Percentiles rank a stretch among this genome's conserved stretches.
phyloP scores from a whole-genome alignment of 2,329 filamentous ascomycete species.

The Colletotrichum orchidophilum region DNA sequence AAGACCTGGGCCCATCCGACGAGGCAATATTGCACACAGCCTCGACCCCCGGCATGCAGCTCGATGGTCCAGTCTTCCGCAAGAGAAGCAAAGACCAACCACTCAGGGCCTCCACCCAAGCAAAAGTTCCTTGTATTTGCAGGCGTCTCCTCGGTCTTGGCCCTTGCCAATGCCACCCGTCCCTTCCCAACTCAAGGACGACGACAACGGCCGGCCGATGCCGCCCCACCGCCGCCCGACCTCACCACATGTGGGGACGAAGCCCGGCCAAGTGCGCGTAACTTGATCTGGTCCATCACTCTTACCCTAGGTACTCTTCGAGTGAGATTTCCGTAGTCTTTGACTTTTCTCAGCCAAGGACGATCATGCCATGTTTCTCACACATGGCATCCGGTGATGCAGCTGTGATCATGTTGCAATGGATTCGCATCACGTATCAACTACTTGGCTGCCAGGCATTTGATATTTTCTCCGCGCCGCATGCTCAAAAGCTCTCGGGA shows the following conservation, averaged over 20 bases:
- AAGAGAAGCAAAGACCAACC: neutral
- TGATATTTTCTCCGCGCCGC: neutral
- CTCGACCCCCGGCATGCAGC: conserved; percentile 10
- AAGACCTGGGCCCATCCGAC: conserved; percentile 10
- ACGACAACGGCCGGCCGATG: conserved; percentile 22
- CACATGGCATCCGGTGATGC: neutral
- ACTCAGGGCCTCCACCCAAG: neutral
- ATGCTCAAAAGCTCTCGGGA: neutral
- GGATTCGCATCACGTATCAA: neutral
- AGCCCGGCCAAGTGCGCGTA: neutral
- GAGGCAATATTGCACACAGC: neutral
- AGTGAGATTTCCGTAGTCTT: neutral
- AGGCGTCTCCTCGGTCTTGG: conserved; percentile 21
- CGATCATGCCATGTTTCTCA: neutral
- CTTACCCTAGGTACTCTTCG: neutral
- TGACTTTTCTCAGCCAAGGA: neutral
- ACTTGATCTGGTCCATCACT: neutral
- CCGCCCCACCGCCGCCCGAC: conserved; percentile 5
- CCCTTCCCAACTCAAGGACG: conserved; percentile 6
- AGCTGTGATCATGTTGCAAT: neutral
- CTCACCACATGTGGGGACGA: neutral
- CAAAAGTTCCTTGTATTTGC: conserved; percentile 15
- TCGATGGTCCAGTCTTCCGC: conserved; percentile 2
- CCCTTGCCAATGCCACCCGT: conserved; percentile 23
- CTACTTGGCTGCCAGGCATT: neutral